A percentile compares a stretch with the other conserved stretches of the same genome.
Conservation (phyloP, 345 rosid species). For the Nasturtium officinale region DNA sequence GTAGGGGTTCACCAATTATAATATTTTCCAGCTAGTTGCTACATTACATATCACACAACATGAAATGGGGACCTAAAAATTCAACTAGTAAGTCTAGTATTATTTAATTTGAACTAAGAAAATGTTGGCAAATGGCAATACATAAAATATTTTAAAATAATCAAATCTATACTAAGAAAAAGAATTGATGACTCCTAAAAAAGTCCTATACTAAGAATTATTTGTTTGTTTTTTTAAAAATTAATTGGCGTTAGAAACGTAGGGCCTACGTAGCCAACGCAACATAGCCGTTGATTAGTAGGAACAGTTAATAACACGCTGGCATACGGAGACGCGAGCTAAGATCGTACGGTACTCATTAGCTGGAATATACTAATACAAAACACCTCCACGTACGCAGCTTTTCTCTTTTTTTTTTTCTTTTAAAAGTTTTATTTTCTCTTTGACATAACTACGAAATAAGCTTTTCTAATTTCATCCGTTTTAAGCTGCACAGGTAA, state of each 20-base stretch:
- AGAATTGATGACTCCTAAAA: background rate
- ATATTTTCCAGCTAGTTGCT: background rate
- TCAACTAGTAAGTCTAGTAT: background rate
- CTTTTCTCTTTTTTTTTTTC: background rate
- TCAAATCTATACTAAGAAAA: background rate
- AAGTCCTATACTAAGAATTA: background rate
- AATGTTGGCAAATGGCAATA: background rate
- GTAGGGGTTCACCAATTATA: background rate
- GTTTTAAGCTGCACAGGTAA: slow-evolving; percentile 32
- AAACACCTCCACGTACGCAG: slow-evolving; percentile 32
- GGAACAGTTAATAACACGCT: slow-evolving; percentile 36
- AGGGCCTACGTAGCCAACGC: slow-evolving; percentile 35
- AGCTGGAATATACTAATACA: slow-evolving; percentile 22
- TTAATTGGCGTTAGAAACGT: slow-evolving; percentile 24
- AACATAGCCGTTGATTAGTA: slow-evolving; percentile 43
- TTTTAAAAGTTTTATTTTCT: background rate
- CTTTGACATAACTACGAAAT: slow-evolving; percentile 36
- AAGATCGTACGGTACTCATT: slow-evolving; percentile 42
- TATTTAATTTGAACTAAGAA: background rate
- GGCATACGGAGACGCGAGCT: slow-evolving; percentile 23
- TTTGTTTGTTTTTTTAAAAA: too few relatives aligned
- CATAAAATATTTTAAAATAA: background rate
- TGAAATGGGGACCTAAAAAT: background rate
- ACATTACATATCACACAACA: background rate
- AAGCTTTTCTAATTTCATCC: slow-evolving; percentile 33